Evolutionary conservation across 2,329 filamentous ascomycete genomes (phyloP), one percentile per base, ranked within the genome.

Genomic region (Aureobasidium subglaciale): DNA sequence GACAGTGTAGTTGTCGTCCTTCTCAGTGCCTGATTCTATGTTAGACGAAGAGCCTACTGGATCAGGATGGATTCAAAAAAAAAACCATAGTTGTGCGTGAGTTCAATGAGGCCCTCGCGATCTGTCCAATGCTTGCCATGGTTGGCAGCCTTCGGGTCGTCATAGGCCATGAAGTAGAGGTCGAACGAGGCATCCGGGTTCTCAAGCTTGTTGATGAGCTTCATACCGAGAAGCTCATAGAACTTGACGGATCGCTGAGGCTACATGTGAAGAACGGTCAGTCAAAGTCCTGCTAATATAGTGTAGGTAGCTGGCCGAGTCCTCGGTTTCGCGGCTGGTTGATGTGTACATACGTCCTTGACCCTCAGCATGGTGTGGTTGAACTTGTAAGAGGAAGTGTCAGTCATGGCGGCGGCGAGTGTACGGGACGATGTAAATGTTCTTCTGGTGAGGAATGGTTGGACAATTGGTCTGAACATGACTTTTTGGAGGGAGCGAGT

Each of bases 111-210:
- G 43, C 93, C 67, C 52, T 70, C 65, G 55, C 93, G 86, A 71
- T 96, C 89, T 5, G 80, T 82, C 75, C 86, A 91, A 66, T 85
- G 82, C 60, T 84, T 84, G 65, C 85, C 87, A 56, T 81, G 77
- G 9, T 88, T 93, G n/a, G 82, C 75, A 13, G 92, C 87, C 34
- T 81, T 77, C 9, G 89, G 82, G 29, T 83, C 81, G 68, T 96
- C 86, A 74, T 95, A 97, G 58, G 86, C 90, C 58, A 99, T 79
- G 75, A 97, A 97, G 78, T 97, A 97, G 25, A 96, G 83, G 65
- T 93, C 89, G 71, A 97, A 97, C 68, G 95, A 96, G 71, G 83
- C 83, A 58, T 96, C 90, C 13, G 91, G 87, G 67, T 90, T 88
- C 60, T 86, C 77, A 43, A 93, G 78, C 73, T 91, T 88, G 67